Percentiles rank a stretch among this genome's conserved stretches.
Evolutionary conservation across 768 basidiomycete species (phyloP).

Genomic region (Boletus subparvulus): DNA sequence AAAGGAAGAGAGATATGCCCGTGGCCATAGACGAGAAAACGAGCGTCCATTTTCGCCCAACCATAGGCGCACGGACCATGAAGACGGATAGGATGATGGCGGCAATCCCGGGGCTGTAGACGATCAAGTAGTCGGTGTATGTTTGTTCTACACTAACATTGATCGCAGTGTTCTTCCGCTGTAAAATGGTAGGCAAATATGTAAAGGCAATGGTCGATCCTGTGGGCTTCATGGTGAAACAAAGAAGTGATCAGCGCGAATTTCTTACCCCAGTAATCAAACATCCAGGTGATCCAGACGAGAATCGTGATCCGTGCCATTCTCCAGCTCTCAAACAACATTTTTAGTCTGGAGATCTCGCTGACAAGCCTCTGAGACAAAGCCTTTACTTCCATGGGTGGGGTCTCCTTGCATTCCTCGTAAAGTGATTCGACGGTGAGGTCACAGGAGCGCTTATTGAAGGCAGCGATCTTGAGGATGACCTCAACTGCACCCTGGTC

Average conservation of each 20-base stretch:
- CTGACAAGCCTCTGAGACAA: neutral
- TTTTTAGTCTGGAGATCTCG: constrained; percentile 10
- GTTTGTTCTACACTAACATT: constrained; percentile 5
- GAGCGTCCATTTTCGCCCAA: constrained; percentile 20
- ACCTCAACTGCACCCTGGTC: constrained; percentile 15
- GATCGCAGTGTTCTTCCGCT: constrained; percentile 13
- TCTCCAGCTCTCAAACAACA: constrained; percentile 17
- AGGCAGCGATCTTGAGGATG: constrained; percentile 13
- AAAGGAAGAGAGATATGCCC: constrained; percentile 10
- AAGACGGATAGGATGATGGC: constrained; percentile 4
- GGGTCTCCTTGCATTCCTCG: constrained; percentile 1
- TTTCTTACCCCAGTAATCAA: constrained; percentile 11
- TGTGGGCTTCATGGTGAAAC: neutral
- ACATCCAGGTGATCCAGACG: constrained; percentile 17
- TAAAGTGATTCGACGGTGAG: constrained; percentile 17
- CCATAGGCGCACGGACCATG: constrained; percentile 11
- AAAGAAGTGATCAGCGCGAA: neutral
- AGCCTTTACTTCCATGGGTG: neutral
- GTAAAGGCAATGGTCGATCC: neutral
- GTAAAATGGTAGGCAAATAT: constrained; percentile 12
- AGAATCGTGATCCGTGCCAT: constrained; percentile 8
- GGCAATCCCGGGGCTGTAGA: constrained; percentile 5
- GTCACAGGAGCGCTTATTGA: constrained; percentile 6
- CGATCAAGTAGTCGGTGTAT: constrained; percentile 11
- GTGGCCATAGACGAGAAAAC: constrained; percentile 11